A percentile compares a stretch with the other conserved stretches of the same genome.
Evolutionary conservation across 371 early-diverging fungal species (phyloP).

Genomic region (Chytridiales sp.): DNA sequence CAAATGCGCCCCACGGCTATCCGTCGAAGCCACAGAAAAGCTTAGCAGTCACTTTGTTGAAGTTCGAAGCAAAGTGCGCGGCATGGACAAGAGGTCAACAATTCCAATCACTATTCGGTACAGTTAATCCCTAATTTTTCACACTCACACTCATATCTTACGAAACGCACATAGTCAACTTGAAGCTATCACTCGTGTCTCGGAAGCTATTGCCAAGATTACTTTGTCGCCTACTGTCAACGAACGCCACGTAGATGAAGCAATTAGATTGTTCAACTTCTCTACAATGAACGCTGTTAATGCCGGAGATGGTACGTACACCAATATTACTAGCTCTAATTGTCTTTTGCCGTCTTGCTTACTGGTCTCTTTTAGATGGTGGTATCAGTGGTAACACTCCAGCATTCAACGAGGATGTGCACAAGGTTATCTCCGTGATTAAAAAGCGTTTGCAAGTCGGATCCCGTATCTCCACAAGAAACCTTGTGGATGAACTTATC

Average conservation of each 20-base stretch:
- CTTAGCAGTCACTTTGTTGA: constrained; percentile 94
- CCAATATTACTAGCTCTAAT: no score
- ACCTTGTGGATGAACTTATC: constrained; percentile 67
- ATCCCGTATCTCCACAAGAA: constrained; percentile 70
- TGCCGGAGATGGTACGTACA: constrained; percentile 34
- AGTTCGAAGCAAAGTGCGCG: constrained; percentile 85
- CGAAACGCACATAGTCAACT: constrained; percentile 74
- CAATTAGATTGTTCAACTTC: constrained; percentile 95
- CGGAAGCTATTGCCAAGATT: constrained; percentile 99
- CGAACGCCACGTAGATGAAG: constrained; percentile 96
- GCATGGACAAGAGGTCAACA: constrained; percentile 62
- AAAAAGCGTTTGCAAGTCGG: constrained; percentile 87
- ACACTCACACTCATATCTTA: not conserved
- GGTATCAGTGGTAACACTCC: not conserved
- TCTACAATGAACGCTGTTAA: constrained; percentile 98
- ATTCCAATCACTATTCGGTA: constrained; percentile 98
- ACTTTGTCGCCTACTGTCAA: constrained; percentile 86
- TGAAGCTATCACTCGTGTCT: constrained; percentile 98
- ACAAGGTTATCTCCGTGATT: constrained; percentile 77
- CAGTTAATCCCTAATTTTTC: not conserved
- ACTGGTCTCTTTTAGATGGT: not conserved
- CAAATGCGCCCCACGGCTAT: constrained; percentile 92
- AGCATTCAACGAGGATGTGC: constrained; percentile 65
- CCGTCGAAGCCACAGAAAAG: constrained; percentile 82
- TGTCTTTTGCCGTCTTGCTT: not conserved